These are phyloP conservation scores for Luvunga scandens DNA, from an alignment of 345 rosid species.

Conservation along the genomic window DNA sequence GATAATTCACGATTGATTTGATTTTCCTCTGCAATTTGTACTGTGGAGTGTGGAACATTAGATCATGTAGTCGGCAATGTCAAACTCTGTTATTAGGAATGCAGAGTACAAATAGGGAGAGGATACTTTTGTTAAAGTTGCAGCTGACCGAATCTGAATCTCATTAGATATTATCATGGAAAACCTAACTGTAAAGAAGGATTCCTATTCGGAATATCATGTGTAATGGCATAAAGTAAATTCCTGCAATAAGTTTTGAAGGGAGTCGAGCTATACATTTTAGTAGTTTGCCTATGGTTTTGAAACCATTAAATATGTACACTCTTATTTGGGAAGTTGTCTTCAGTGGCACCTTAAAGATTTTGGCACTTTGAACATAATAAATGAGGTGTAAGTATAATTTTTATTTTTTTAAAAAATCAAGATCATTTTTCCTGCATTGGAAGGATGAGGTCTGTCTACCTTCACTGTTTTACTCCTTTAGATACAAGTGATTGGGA, in stretches of 20 bases:
- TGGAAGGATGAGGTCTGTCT: neutral
- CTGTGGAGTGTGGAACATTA: neutral
- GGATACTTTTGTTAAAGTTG: neutral
- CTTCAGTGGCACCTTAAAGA: neutral
- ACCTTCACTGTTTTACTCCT: neutral
- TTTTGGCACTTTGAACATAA: neutral
- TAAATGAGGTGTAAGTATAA: neutral
- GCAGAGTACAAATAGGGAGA: neutral
- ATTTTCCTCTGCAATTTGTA: neutral
- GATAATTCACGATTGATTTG: neutral
- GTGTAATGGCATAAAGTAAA: neutral
- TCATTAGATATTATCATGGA: neutral
- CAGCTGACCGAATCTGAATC: neutral
- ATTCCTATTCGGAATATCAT: neutral
- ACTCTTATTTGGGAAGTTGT: neutral
- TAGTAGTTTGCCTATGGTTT: neutral
- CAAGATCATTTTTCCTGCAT: neutral
- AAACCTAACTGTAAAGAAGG: neutral
- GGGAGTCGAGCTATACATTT: neutral
- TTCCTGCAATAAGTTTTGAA: neutral
- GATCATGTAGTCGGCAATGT: neutral
- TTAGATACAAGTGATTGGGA: neutral
- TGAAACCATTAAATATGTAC: neutral
- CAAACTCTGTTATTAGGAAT: neutral
- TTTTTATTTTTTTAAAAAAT: neutral